Base-by-base conservation (phyloP, 2,329 filamentous ascomycete species). In the Seiridium cupressi region DNA sequence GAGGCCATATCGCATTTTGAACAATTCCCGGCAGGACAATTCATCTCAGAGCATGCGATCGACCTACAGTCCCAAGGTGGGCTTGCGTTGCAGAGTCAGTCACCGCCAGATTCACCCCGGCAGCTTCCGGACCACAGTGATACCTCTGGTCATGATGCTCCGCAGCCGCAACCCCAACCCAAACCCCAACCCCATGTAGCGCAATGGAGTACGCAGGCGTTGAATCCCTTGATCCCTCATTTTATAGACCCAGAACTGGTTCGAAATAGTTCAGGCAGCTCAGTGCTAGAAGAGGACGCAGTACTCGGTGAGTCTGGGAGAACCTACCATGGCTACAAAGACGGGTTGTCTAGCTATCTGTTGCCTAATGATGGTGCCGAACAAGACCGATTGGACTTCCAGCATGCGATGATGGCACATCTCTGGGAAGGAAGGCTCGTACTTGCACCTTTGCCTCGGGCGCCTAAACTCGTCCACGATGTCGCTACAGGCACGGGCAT, bases 331-430 rank as follows among this genome's bases (percentile, higher is more conserved):
- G 32, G 55, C 26, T 57, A 57, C 55, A 57, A 57, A 38, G 55
- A 57, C 7, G 55, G 55, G 7, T n/a, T 38, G 6, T 31, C 36
- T 32, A 44, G 55, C 2, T 57, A 57, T 34, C 44, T 57, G 3
- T 36, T 57, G 2, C 55, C 44, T 6, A 57, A 57, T 26, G 55
- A 57, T 42, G 35, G 35, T 26, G 55, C 55, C n/a, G 55, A 57
- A 42, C 55, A 57, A 35, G 55, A 57, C 34, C 55, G 55, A 3
- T 38, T 57, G 40, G 55, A 57, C 55, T 57, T 57, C 44, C 55
- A 57, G 32, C 55, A 57, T 42, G 55, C 42, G 26, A 57, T 57
- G 55, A 57, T 57, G 55, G 40, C 55, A 3, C 44, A 44, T 10
- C 34, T 57, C 3, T 57, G 55, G 55, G 55, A 57, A 13, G 55